A percentile compares a stretch with the other conserved stretches of the same genome.
Conservation (phyloP, 495 filamentous ascomycete species). For the Platismatia glauca region DNA sequence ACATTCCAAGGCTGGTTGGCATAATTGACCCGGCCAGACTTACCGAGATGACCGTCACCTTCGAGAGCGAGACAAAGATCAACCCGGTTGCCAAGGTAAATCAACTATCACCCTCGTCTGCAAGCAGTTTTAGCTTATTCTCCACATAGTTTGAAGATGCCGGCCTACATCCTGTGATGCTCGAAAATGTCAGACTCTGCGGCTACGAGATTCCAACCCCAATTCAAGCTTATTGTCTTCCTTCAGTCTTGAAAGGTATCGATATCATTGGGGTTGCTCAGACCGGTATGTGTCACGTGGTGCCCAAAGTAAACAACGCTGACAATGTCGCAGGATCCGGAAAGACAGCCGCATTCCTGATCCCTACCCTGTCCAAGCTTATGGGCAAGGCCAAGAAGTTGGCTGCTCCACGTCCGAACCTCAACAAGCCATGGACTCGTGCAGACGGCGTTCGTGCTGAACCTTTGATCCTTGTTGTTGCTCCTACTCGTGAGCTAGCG, state of each 20-base stretch:
- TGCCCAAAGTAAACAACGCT: neutral
- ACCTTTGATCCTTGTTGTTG: slow-evolving; percentile 78
- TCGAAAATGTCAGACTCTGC: slow-evolving; percentile 63
- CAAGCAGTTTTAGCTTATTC: slow-evolving; percentile 5
- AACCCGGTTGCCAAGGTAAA: slow-evolving; percentile 42
- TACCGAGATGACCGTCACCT: slow-evolving; percentile 44
- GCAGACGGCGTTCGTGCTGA: slow-evolving; percentile 54
- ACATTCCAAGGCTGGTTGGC: slow-evolving; percentile 20
- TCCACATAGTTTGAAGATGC: slow-evolving; percentile 55
- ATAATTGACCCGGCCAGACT: slow-evolving; percentile 34
- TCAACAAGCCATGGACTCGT: slow-evolving; percentile 36
- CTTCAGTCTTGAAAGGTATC: slow-evolving; percentile 58
- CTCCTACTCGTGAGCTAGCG: slow-evolving; percentile 78
- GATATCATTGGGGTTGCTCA: slow-evolving; percentile 86
- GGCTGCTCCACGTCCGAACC: slow-evolving; percentile 62
- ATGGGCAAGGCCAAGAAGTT: slow-evolving; percentile 92
- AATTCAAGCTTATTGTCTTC: slow-evolving; percentile 76
- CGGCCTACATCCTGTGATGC: slow-evolving; percentile 76
- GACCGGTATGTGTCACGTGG: slow-evolving; percentile 56
- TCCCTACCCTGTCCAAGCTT: slow-evolving; percentile 78
- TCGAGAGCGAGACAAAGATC: slow-evolving; percentile 49
- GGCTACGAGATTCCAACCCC: slow-evolving; percentile 64
- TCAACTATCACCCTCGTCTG: neutral
- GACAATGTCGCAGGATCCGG: slow-evolving; percentile 61
- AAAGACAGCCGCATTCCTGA: slow-evolving; percentile 87